These are phyloP conservation scores for Letharia columbiana DNA, from an alignment of 495 filamentous ascomycete species.

Conservation along the genomic window DNA sequence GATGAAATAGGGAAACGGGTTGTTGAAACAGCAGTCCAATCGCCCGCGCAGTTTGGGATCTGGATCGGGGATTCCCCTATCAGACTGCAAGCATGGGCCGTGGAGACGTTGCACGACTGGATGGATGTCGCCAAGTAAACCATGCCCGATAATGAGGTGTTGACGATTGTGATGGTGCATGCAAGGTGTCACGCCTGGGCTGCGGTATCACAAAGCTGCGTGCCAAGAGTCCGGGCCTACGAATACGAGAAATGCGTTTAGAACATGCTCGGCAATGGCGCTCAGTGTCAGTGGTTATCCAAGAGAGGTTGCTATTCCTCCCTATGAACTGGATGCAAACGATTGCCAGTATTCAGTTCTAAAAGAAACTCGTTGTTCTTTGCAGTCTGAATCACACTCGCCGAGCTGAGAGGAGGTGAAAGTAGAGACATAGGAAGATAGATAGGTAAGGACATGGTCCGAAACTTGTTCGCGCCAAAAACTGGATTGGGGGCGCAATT, in stretches of 20 bases:
- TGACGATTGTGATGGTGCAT: constrained; percentile 30
- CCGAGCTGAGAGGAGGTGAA: too few species aligned
- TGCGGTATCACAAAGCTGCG: constrained; percentile 28
- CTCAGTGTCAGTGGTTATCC: constrained; percentile 10
- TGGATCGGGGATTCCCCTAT: constrained; percentile 34
- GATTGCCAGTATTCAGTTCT: constrained; percentile 19
- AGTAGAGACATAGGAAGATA: too few species aligned
- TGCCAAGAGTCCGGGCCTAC: not conserved
- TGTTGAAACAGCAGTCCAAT: constrained; percentile 22
- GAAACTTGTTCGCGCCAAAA: too few species aligned
- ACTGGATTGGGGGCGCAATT: too few species aligned
- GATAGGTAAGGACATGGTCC: too few species aligned
- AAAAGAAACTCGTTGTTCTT: constrained; percentile 13
- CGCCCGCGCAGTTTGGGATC: constrained; percentile 35
- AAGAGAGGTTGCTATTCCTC: constrained; percentile 7
- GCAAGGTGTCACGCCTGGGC: constrained; percentile 25
- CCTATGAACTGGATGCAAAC: constrained; percentile 25
- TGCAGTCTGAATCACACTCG: too few species aligned
- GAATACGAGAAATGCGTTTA: not conserved
- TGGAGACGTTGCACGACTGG: constrained; percentile 32
- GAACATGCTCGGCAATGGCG: not conserved
- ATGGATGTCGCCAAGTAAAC: constrained; percentile 17
- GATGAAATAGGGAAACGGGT: constrained; percentile 24
- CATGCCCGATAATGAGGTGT: constrained; percentile 25
- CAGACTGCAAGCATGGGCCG: constrained; percentile 33